A percentile compares a stretch with the other conserved stretches of the same genome.
phyloP scores from a whole-genome alignment of 2,329 filamentous ascomycete genomes.

The Plenodomus biglobosus region DNA sequence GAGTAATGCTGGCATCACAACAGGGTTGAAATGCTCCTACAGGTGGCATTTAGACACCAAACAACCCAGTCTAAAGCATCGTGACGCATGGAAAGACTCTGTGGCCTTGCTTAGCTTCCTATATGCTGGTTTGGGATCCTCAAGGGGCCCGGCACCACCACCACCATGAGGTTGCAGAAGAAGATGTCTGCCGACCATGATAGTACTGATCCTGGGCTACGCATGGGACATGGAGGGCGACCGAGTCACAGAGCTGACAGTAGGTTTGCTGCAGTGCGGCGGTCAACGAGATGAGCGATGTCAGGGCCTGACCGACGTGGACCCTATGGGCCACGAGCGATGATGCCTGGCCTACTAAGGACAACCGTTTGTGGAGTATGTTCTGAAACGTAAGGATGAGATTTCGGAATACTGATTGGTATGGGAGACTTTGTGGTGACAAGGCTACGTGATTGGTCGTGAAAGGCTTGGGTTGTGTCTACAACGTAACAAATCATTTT shows the following conservation, averaged over 20 bases:
- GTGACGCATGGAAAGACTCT: constrained; percentile 4
- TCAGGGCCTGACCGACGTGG: constrained; percentile 25
- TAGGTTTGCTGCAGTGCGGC: constrained; percentile 14
- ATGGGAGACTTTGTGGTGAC: constrained; percentile 6
- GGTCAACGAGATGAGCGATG: constrained; percentile 12
- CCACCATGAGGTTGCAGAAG: constrained; percentile 12
- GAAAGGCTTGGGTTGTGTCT: background rate
- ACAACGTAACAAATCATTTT: background rate
- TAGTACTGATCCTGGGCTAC: constrained; percentile 16
- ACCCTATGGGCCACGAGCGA: constrained; percentile 25
- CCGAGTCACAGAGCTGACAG: constrained; percentile 11
- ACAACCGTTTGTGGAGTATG: constrained; percentile 13
- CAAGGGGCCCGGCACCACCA: constrained; percentile 21
- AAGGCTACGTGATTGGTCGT: background rate
- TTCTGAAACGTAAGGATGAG: constrained; percentile 25
- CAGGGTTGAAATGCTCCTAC: no score
- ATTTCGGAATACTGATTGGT: constrained; percentile 14
- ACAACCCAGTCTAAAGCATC: constrained; percentile 17
- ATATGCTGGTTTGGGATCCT: constrained; percentile 1
- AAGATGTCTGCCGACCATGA: constrained; percentile 24
- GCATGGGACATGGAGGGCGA: constrained; percentile 9
- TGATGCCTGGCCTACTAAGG: constrained; percentile 18
- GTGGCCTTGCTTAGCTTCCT: background rate
- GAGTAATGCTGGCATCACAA: no score
- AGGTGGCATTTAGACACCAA: constrained; percentile 9